phyloP scores from a whole-genome alignment of 1,284 basidiomycete species.

The Ceratobasidium sp. region DNA sequence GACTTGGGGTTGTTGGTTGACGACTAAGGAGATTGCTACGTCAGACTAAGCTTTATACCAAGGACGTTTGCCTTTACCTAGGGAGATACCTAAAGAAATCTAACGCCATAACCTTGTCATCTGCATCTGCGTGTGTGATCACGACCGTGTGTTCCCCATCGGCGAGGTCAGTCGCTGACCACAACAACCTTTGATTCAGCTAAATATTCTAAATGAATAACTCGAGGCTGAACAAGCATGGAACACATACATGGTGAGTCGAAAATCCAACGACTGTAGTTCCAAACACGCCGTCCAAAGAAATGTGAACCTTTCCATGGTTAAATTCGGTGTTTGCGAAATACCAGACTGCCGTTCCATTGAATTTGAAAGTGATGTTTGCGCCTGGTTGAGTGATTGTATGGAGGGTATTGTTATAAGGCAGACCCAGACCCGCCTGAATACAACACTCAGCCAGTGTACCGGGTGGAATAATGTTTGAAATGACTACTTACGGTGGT shows the following conservation, averaged over 20 bases:
- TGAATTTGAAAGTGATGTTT: constrained; percentile 11
- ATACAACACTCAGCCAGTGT: not conserved
- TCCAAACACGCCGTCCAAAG: not conserved
- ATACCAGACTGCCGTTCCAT: constrained; percentile 17
- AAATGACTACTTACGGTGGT: not conserved
- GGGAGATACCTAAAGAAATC: constrained; percentile 23
- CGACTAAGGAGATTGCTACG: not conserved
- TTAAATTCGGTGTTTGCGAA: not conserved
- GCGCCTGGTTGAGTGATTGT: not conserved
- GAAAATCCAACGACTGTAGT: constrained; percentile 5
- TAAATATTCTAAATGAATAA: not conserved
- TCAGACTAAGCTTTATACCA: not conserved
- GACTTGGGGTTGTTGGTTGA: not conserved
- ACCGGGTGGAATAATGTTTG: not conserved
- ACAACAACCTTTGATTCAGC: constrained; percentile 14
- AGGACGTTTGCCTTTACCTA: constrained; percentile 14
- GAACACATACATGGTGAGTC: not conserved
- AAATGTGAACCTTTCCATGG: constrained; percentile 6
- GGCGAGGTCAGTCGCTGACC: not conserved
- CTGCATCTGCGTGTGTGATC: constrained; percentile 22
- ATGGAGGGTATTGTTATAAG: constrained; percentile 14
- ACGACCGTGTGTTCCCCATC: constrained; percentile 6
- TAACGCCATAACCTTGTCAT: not conserved
- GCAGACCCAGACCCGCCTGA: not conserved
- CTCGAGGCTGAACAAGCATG: not conserved